Base-by-base conservation (phyloP, 805 yeast genomes). In the Candida anglica region DNA sequence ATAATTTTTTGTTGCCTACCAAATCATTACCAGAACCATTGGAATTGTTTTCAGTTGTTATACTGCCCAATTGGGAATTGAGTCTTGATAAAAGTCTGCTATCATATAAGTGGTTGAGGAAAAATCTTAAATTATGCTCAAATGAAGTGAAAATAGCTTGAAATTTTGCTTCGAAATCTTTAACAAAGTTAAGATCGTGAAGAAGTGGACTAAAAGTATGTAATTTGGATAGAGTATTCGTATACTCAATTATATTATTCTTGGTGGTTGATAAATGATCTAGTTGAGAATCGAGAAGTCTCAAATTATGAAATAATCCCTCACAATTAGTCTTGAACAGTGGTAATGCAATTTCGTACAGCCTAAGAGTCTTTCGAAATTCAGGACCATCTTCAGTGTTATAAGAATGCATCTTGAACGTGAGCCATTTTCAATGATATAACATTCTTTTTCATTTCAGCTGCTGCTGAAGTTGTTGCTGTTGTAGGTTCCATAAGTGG, bases 321-420 rank as follows among this genome's bases (percentile, higher is more conserved):
- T 38, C 32, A 30, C 53, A 48, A 4, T 48, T 44, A 21, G 48
- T 52, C 27, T 50, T 56, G 34, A 61, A 54, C 6, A 33, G 28
- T 0, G 67, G 65, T 5, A 63, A 39, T 3, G 43, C 40, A 10
- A 46, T 37, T 39, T 66, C 71, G 37, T 61, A 59, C n/a, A 41
- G 45, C 6, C 41, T 42, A 26, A 67, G 48, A 4, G 56, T 38
- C 15, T 46, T 56, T 18, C 73, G 42, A 34, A 66, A 66, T 31
- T 64, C 69, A 4, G 73, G 73, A 0, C 73, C 73, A 41, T 67
- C 73, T 29, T 65, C 67, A 13, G 63, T 47, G 23, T 48, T 53
- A 36, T 65, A 64, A 21, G 37, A 63, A 66, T 4, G 52, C 63
- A 23, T 42, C 50, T 28, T 58, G 50, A 34, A n/a, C n/a, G n/a